A percentile compares a stretch with the other conserved stretches of the same genome.
These are phyloP conservation scores for Planoprotostelium fungivorum DNA, from an alignment of 78 protist species.

Conservation along the genomic window DNA sequence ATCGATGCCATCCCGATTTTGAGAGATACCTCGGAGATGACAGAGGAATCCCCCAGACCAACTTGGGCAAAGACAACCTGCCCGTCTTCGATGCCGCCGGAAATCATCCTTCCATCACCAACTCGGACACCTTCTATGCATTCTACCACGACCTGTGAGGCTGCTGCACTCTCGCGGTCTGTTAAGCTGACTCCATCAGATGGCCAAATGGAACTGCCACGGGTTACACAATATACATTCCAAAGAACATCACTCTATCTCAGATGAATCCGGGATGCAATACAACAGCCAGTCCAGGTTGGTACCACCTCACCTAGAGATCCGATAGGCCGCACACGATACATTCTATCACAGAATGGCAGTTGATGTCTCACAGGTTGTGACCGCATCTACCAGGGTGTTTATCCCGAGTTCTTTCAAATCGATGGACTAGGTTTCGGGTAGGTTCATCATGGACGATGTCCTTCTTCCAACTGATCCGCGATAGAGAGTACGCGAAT, in stretches of 20 bases:
- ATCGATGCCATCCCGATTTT: neutral
- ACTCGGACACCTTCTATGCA: neutral
- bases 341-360: too few relatives aligned
- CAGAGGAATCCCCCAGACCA: neutral
- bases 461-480: neutral
- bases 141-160: neutral
- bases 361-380: too few relatives aligned
- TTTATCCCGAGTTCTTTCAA: neutral
- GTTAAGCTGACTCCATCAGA: too few relatives aligned
- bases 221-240: neutral
- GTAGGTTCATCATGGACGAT: neutral
- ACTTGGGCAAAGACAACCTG: neutral
- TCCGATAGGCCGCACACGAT: neutral
- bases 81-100: neutral
- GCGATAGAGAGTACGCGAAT: neutral
- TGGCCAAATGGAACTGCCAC: neutral
- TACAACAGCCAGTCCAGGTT: neutral
- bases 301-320: neutral
- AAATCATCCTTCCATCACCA: neutral
- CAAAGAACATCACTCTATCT: neutral
- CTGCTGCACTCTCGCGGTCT: too few relatives aligned
- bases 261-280: too few relatives aligned
- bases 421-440: neutral
- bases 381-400: neutral
- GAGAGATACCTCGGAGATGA: neutral